A percentile compares a stretch with the other conserved stretches of the same genome.
These are phyloP conservation scores for Geotrichum armillariae DNA, from an alignment of 1,139 yeast genomes.

Conservation along the genomic window DNA sequence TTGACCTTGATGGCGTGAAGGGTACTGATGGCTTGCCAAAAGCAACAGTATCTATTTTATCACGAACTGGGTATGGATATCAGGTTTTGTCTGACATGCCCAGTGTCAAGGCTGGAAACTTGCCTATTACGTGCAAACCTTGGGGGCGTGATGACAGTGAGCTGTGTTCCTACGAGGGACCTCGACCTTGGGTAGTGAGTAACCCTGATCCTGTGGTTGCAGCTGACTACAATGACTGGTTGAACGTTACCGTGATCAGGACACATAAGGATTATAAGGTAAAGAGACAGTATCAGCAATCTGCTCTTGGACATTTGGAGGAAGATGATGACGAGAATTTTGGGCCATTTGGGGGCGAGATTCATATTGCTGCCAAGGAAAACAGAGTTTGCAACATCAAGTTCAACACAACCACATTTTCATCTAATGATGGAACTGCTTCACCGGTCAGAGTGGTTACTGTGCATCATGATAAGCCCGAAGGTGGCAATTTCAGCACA, in stretches of 20 bases:
- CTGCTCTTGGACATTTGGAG: slow-evolving; percentile 28
- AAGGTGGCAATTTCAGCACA: slow-evolving; percentile 16
- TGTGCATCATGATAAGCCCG: slow-evolving; percentile 43
- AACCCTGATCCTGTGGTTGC: slow-evolving; percentile 36
- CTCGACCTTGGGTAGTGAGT: slow-evolving; percentile 54
- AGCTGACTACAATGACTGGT: slow-evolving; percentile 44
- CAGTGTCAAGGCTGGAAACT: slow-evolving; percentile 48
- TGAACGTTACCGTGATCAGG: slow-evolving; percentile 49
- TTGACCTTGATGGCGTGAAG: slow-evolving; percentile 44
- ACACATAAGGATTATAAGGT: slow-evolving; percentile 4
- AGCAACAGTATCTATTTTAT: slow-evolving; percentile 50
- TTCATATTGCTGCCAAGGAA: slow-evolving; percentile 57
- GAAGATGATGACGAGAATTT: slow-evolving; percentile 36
- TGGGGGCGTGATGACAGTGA: slow-evolving; percentile 47
- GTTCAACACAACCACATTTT: slow-evolving; percentile 53
- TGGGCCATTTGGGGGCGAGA: slow-evolving; percentile 66
- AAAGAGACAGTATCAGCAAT: slow-evolving; percentile 4
- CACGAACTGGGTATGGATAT: slow-evolving; percentile 50
- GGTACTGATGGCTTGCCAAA: slow-evolving; percentile 25
- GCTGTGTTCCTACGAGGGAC: slow-evolving; percentile 53
- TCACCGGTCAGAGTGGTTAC: slow-evolving; percentile 65
- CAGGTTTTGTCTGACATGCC: slow-evolving; percentile 60
- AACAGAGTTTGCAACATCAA: slow-evolving; percentile 62
- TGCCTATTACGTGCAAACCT: slow-evolving; percentile 41
- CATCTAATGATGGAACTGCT: slow-evolving; percentile 34